These are phyloP conservation scores for Eucalyptus camaldulensis DNA, from an alignment of 345 rosid species.

Conservation along the genomic window DNA sequence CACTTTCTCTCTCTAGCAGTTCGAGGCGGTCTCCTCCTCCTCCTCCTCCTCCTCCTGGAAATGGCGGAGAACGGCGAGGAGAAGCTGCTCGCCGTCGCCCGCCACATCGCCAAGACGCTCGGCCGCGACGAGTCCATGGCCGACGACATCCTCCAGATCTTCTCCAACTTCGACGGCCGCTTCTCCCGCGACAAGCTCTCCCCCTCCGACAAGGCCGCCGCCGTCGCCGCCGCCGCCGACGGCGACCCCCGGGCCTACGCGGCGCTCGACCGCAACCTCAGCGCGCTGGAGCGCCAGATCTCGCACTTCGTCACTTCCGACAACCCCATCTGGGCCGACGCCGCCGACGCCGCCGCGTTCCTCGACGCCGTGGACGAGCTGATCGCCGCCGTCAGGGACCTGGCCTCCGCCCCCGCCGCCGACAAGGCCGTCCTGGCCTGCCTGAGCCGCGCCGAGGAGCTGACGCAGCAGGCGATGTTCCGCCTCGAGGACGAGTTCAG, in stretches of 20 bases:
- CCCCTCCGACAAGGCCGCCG: background rate
- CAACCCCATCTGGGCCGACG: slow-evolving; percentile 78
- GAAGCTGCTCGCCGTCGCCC: slow-evolving; percentile 75
- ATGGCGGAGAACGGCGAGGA: slow-evolving; percentile 74
- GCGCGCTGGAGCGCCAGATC: slow-evolving; percentile 61
- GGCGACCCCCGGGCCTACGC: slow-evolving; percentile 15
- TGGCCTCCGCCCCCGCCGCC: slow-evolving; percentile 39
- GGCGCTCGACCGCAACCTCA: slow-evolving; percentile 36
- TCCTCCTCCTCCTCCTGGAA: background rate
- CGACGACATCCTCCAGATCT: slow-evolving; percentile 84
- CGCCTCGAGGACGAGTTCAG: slow-evolving; percentile 71
- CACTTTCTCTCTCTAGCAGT: background rate
- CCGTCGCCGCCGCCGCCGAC: background rate
- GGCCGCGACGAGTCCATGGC: slow-evolving; percentile 82
- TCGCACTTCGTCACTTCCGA: slow-evolving; percentile 50
- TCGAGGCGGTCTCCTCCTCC: background rate
- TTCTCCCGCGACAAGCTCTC: slow-evolving; percentile 76
- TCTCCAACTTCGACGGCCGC: slow-evolving; percentile 81
- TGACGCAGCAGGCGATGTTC: slow-evolving; percentile 78
- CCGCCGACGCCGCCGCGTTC: slow-evolving; percentile 62
- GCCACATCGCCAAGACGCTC: slow-evolving; percentile 86
- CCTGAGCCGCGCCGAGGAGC: slow-evolving; percentile 62
- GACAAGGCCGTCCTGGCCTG: slow-evolving; percentile 38
- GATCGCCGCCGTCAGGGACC: slow-evolving; percentile 30
- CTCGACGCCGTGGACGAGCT: slow-evolving; percentile 68